Percentiles rank a stretch among this genome's conserved stretches.
Evolutionary conservation across 345 rosid species (phyloP).

Genomic region (Salix arbutifolia): DNA sequence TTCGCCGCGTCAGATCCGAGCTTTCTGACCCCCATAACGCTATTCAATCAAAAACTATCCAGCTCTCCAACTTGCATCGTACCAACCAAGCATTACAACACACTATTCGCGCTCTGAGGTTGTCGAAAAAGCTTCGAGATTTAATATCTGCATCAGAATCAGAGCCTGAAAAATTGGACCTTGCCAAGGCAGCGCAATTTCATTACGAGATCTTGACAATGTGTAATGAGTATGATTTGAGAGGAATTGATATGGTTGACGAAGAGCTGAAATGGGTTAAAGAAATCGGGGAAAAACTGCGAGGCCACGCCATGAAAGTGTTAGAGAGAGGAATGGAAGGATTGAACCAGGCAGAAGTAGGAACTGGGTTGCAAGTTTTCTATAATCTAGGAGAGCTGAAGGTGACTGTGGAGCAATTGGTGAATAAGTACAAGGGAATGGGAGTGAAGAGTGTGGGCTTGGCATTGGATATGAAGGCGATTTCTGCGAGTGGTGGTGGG

Average conservation of each 20-base stretch:
- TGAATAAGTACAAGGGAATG: constrained; percentile 68
- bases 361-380: constrained; percentile 94
- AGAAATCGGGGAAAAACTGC: constrained; percentile 62
- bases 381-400: constrained; percentile 88
- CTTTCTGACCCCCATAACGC: constrained; percentile 76
- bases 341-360: constrained; percentile 92
- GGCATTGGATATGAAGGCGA: constrained; percentile 93
- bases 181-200: constrained; percentile 88
- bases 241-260: constrained; percentile 66
- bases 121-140: constrained; percentile 80
- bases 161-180: constrained; percentile 75
- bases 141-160: constrained; percentile 45
- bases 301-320: constrained; percentile 76
- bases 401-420: constrained; percentile 70
- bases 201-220: constrained; percentile 71
- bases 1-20: constrained; percentile 77
- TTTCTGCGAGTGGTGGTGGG: constrained; percentile 47
- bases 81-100: constrained; percentile 73
- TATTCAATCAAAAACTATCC: constrained; percentile 63
- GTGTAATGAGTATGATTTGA: constrained; percentile 73
- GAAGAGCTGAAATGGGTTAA: constrained; percentile 64
- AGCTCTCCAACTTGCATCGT: constrained; percentile 66
- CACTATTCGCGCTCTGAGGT: constrained; percentile 69
- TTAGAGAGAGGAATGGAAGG: constrained; percentile 96
- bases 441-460: constrained; percentile 69